Conservation (phyloP, 306 rosid species). For the Elaeagnus macrophylla region DNA sequence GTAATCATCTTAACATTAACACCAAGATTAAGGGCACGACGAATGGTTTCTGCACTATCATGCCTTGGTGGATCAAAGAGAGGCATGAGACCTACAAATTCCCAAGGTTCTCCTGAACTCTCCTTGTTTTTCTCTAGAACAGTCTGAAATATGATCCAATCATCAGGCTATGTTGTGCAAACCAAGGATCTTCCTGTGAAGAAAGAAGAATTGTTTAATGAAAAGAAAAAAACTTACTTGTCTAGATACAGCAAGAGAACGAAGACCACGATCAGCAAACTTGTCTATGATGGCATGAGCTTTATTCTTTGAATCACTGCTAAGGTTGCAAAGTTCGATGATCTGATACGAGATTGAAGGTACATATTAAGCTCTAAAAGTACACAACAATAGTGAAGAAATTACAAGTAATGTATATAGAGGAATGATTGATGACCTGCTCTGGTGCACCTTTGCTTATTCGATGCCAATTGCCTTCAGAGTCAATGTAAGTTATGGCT, state of each 20-base stretch:
- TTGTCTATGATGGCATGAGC: slow-evolving; percentile 65
- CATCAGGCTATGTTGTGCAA: neutral
- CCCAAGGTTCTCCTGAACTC: slow-evolving; percentile 69
- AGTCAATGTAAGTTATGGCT: slow-evolving; percentile 72
- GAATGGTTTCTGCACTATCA: slow-evolving; percentile 88
- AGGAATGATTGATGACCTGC: slow-evolving; percentile 39
- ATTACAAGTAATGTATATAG: too few relatives aligned
- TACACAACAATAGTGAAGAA: neutral
- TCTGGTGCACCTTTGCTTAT: slow-evolving; percentile 95
- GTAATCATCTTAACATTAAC: slow-evolving; percentile 97
- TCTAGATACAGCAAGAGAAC: slow-evolving; percentile 59
- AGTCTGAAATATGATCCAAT: slow-evolving; percentile 15
- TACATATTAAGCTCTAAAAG: neutral
- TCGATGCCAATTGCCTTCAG: slow-evolving; percentile 57
- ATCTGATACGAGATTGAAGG: slow-evolving; percentile 31
- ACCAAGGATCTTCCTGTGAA: neutral
- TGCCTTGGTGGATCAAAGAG: slow-evolving; percentile 95
- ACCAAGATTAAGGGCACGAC: slow-evolving; percentile 68
- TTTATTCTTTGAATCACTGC: slow-evolving; percentile 46
- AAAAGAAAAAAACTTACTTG: slow-evolving; percentile 32
- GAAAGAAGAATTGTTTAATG: neutral
- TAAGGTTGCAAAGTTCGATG: slow-evolving; percentile 63
- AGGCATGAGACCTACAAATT: slow-evolving; percentile 77
- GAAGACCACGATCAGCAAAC: slow-evolving; percentile 89
- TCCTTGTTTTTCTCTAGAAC: slow-evolving; percentile 68